Conservation (phyloP, 2,329 filamentous ascomycete genomes). For the Cladophialophora immunda region DNA sequence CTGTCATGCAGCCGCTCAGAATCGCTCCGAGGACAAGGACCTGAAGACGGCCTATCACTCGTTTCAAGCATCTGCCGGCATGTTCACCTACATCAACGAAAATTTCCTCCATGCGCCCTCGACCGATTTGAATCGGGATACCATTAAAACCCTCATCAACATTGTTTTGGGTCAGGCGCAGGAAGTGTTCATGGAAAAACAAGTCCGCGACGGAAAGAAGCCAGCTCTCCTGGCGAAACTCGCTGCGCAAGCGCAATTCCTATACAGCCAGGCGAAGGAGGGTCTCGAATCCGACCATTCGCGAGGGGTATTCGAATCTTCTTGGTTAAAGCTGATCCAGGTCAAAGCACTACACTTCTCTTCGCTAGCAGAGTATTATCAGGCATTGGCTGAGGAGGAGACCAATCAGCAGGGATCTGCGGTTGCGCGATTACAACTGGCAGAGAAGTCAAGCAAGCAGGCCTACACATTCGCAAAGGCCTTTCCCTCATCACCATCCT, state of each 20-base stretch:
- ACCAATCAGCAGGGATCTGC: slow-evolving; percentile 85
- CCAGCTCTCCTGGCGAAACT: slow-evolving; percentile 89
- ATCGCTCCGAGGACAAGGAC: slow-evolving; percentile 87
- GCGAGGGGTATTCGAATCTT: slow-evolving; percentile 91
- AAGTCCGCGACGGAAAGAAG: slow-evolving; percentile 92
- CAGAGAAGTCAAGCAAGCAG: slow-evolving; percentile 79
- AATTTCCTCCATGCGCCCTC: slow-evolving; percentile 98
- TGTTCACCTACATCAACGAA: slow-evolving; percentile 99
- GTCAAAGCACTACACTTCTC: slow-evolving; percentile 83
- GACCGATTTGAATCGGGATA: slow-evolving; percentile 93
- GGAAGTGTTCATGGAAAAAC: slow-evolving; percentile 97
- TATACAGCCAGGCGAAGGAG: slow-evolving; percentile 88
- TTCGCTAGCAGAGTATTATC: slow-evolving; percentile 91
- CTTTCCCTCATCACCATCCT: slow-evolving; percentile 81
- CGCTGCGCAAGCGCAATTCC: slow-evolving; percentile 85
- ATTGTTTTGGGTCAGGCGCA: slow-evolving; percentile 96
- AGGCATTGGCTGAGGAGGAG: slow-evolving; percentile 89
- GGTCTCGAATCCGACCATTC: slow-evolving; percentile 92
- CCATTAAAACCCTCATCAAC: slow-evolving; percentile 90
- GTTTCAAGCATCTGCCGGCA: slow-evolving; percentile 96
- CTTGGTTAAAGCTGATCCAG: slow-evolving; percentile 78
- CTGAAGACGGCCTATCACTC: slow-evolving; percentile 98
- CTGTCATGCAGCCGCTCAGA: slow-evolving; percentile 92
- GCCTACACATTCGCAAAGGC: slow-evolving; percentile 77
- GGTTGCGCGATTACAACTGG: slow-evolving; percentile 81